Conservation (phyloP, 1,284 basidiomycete species). For the Jaminaea rosea region DNA sequence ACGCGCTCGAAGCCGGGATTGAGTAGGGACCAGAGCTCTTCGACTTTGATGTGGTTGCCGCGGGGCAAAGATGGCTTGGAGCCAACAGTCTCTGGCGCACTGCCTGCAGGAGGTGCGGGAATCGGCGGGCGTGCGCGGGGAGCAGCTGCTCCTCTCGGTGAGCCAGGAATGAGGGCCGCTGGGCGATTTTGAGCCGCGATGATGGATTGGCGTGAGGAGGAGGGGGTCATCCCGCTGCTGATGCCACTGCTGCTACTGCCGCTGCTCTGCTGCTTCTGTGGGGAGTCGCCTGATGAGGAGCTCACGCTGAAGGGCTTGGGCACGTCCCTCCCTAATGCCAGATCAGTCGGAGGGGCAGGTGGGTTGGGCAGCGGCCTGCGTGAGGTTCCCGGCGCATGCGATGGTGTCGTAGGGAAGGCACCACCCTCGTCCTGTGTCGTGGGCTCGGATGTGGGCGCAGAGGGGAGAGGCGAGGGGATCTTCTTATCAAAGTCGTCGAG, state of each 20-base stretch:
- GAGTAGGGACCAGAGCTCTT: slow-evolving; percentile 36
- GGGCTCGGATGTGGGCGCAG: not conserved
- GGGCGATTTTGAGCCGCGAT: too few species aligned
- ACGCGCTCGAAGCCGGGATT: slow-evolving; percentile 39
- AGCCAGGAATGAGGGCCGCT: not conserved
- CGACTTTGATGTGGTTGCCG: slow-evolving; percentile 25
- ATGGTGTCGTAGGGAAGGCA: slow-evolving; percentile 18
- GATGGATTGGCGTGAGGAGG: too few species aligned
- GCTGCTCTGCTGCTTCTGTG: not conserved
- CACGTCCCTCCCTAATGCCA: slow-evolving; percentile 20
- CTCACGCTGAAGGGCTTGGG: slow-evolving; percentile 17
- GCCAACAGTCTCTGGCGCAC: slow-evolving; percentile 8
- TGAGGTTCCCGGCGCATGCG: slow-evolving; percentile 16
- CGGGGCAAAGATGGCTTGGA: slow-evolving; percentile 23
- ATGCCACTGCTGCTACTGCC: too few species aligned
- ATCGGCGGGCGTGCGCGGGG: not conserved
- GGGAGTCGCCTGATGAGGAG: not conserved
- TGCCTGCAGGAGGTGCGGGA: not conserved
- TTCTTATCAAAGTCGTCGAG: slow-evolving; percentile 30
- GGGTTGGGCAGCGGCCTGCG: slow-evolving; percentile 19
- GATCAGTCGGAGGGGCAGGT: slow-evolving; percentile 16
- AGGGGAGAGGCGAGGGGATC: not conserved
- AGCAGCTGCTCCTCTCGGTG: not conserved
- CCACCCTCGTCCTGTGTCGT: not conserved
- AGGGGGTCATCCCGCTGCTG: too few species aligned